Evolutionary conservation across 2,329 filamentous ascomycete species (phyloP).

Genomic region (Aureobasidium sp.): DNA sequence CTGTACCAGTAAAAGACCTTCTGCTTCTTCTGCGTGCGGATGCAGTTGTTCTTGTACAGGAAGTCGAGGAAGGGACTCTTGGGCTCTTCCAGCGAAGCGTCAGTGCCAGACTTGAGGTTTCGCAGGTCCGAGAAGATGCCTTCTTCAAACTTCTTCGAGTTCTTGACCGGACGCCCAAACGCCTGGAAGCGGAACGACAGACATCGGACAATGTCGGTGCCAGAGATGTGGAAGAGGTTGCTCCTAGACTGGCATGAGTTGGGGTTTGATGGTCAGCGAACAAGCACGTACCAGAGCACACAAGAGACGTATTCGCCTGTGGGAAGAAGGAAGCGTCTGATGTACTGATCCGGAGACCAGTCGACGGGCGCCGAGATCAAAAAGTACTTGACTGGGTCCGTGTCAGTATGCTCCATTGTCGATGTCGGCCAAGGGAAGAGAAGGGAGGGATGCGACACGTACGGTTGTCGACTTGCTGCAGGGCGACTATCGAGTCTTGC

Average conservation of each 20-base stretch:
- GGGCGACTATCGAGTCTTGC: conserved; percentile 90
- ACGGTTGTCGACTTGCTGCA: conserved; percentile 98
- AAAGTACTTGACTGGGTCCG: conserved; percentile 84
- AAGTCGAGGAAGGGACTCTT: conserved; percentile 99
- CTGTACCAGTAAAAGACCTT: conserved; percentile 99
- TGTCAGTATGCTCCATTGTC: conserved; percentile 26
- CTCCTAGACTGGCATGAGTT: conserved; percentile 51
- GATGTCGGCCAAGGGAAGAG: not conserved
- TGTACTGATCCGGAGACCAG: conserved; percentile 95
- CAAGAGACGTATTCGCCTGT: conserved; percentile 99
- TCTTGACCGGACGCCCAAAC: conserved; percentile 96
- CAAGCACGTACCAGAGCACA: conserved; percentile 65
- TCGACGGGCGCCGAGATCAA: conserved; percentile 97
- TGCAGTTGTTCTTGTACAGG: conserved; percentile 99
- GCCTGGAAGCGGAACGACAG: conserved; percentile 97
- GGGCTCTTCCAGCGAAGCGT: conserved; percentile 95
- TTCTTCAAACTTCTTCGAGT: conserved; percentile 99
- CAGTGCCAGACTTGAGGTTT: conserved; percentile 96
- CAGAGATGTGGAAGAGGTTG: conserved; percentile 98
- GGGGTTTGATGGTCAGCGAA: conserved; percentile 19
- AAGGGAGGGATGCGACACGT: conserved; percentile 34
- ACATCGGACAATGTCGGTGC: conserved; percentile 97
- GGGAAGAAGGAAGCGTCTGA: conserved; percentile 86
- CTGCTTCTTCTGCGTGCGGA: conserved; percentile 99
- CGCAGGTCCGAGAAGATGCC: conserved; percentile 98